Evolutionary conservation across 73 alveolate genomes (phyloP).

Genomic region (Paramecium tetraurelia): DNA sequence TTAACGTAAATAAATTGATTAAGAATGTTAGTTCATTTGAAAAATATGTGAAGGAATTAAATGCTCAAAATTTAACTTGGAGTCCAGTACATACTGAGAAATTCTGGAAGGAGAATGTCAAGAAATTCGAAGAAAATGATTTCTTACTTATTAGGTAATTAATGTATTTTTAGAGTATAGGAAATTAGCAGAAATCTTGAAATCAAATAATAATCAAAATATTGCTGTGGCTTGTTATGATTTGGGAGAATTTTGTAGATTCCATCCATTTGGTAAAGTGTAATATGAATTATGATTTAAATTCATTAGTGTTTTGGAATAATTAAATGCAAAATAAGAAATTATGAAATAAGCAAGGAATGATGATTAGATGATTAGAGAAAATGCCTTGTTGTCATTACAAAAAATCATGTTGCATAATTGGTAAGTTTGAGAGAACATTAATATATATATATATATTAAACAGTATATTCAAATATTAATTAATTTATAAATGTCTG

Average conservation of each 20-base stretch:
- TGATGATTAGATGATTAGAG: constrained; percentile 53
- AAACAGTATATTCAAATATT: not conserved
- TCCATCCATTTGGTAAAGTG: constrained; percentile 71
- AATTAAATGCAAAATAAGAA: constrained; percentile 27
- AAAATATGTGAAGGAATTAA: constrained; percentile 87
- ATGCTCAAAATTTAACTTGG: constrained; percentile 80
- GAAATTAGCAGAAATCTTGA: constrained; percentile 77
- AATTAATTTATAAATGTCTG: constrained; percentile 3
- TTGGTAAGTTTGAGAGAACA: constrained; percentile 50
- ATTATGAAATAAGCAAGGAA: constrained; percentile 52
- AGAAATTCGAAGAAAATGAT: constrained; percentile 83
- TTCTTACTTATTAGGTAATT: constrained; percentile 41
- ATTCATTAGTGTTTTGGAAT: constrained; percentile 27
- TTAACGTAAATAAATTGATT: not conserved
- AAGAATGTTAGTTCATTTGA: constrained; percentile 78
- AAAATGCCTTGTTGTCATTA: constrained; percentile 55
- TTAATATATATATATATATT: not conserved
- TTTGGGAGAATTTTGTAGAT: constrained; percentile 94
- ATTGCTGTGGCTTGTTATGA: constrained; percentile 91
- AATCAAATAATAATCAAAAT: constrained; percentile 73
- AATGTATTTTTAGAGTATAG: too few species aligned
- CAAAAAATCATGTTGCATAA: constrained; percentile 59
- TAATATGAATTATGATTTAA: not conserved
- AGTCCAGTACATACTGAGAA: constrained; percentile 94
- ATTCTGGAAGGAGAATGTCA: constrained; percentile 95